These are phyloP conservation scores for Naganishia sp. DNA, from an alignment of 1,284 basidiomycete genomes.

Conservation along the genomic window DNA sequence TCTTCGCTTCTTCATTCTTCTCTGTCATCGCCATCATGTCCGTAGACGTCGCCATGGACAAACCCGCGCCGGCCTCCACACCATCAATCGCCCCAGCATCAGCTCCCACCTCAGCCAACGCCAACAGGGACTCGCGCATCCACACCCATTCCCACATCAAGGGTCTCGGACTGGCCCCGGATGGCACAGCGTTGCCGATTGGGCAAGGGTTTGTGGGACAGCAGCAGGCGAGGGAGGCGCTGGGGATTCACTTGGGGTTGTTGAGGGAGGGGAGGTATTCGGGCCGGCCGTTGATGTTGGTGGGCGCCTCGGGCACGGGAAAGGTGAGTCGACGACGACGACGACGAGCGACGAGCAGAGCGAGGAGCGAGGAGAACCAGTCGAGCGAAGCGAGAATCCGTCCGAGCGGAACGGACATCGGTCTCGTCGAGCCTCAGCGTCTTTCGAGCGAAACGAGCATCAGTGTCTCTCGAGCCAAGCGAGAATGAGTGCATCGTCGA, in stretches of 20 bases:
- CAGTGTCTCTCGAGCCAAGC: neutral
- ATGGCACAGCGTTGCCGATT: conserved; percentile 74
- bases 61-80: neutral
- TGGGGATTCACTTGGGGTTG: conserved; percentile 50
- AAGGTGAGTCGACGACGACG: conserved; percentile 42
- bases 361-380: neutral
- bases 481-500: neutral
- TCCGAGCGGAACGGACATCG: neutral
- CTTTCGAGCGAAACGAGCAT: neutral
- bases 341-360: neutral
- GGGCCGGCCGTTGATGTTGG: conserved; percentile 52
- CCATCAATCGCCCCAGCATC: conserved; percentile 43
- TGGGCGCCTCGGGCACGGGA: conserved; percentile 54
- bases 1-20: neutral
- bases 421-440: neutral
- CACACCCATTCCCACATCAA: conserved; percentile 61
- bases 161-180: conserved; percentile 84
- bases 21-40: conserved; percentile 5
- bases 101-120: conserved; percentile 49
- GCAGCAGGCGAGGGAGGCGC: conserved; percentile 73
- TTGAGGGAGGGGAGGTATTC: conserved; percentile 49
- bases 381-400: neutral
- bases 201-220: conserved; percentile 91
- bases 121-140: conserved; percentile 52
- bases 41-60: conserved; percentile 22